A percentile compares a stretch with the other conserved stretches of the same genome.
Evolutionary conservation across 2,329 filamentous ascomycete species (phyloP).

Genomic region (Arthrinium puccinioides): DNA sequence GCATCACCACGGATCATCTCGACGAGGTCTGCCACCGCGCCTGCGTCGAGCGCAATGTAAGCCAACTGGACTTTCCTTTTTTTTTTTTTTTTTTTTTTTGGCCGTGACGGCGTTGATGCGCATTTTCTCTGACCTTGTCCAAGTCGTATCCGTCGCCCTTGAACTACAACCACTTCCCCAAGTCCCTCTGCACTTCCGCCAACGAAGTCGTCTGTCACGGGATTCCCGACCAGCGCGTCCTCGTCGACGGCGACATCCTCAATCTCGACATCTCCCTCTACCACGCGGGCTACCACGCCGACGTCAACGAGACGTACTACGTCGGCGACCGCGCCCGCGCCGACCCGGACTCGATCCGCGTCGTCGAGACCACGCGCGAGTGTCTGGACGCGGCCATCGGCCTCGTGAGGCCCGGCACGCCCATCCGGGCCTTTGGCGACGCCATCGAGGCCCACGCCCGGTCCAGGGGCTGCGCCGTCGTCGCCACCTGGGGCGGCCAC

Average conservation of each 20-base stretch:
- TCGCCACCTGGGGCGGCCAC: slow-evolving; percentile 90
- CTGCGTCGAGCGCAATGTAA: slow-evolving; percentile 65
- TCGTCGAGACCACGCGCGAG: slow-evolving; percentile 84
- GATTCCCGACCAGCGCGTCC: slow-evolving; percentile 79
- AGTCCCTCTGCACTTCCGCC: slow-evolving; percentile 87
- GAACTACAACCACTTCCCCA: slow-evolving; percentile 92
- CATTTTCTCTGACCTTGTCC: slow-evolving; percentile 2
- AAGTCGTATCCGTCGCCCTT: slow-evolving; percentile 90
- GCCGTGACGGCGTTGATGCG: not conserved
- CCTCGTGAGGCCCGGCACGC: slow-evolving; percentile 80
- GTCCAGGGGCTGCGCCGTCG: slow-evolving; percentile 70
- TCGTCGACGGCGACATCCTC: slow-evolving; percentile 86
- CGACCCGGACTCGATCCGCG: slow-evolving; percentile 75
- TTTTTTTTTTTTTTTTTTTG: too few relatives aligned
- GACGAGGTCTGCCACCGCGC: slow-evolving; percentile 72
- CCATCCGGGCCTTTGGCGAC: slow-evolving; percentile 85
- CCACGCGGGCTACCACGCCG: slow-evolving; percentile 87
- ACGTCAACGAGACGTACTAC: slow-evolving; percentile 96
- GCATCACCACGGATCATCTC: slow-evolving; percentile 69
- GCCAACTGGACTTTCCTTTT: slow-evolving; percentile 18
- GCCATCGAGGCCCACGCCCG: slow-evolving; percentile 92
- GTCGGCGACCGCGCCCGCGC: slow-evolving; percentile 77
- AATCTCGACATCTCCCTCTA: slow-evolving; percentile 94
- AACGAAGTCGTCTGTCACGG: slow-evolving; percentile 98
- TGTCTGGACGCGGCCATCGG: slow-evolving; percentile 83